phyloP scores from a whole-genome alignment of 345 rosid species.

The Moricandia arvensis region DNA sequence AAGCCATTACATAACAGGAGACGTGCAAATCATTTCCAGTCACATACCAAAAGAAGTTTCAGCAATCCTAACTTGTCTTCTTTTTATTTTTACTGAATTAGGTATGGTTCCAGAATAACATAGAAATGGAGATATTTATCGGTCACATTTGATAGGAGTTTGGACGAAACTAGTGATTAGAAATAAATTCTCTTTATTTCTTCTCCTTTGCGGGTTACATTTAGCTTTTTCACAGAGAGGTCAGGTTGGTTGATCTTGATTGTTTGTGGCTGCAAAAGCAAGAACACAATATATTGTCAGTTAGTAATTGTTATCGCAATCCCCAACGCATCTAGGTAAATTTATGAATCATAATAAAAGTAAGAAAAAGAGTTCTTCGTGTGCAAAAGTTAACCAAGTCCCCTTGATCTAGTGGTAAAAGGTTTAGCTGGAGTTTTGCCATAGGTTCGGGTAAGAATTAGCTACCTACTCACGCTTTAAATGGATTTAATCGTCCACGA shows the following conservation, averaged over 20 bases:
- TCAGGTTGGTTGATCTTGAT: too few relatives aligned
- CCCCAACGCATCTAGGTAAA: not conserved
- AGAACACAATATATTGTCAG: too few relatives aligned
- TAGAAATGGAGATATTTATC: constrained; percentile 9
- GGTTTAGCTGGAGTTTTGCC: too few relatives aligned
- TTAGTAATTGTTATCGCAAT: not conserved
- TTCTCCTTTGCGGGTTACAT: too few relatives aligned
- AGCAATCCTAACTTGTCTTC: constrained; percentile 11
- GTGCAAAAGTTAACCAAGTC: too few relatives aligned
- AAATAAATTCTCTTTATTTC: not conserved
- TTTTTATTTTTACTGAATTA: not conserved
- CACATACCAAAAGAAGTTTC: constrained; percentile 30
- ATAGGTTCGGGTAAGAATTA: too few relatives aligned
- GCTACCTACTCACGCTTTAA: too few relatives aligned
- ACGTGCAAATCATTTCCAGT: constrained; percentile 27
- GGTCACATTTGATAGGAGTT: not conserved
- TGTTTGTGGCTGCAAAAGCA: too few relatives aligned
- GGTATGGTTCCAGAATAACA: not conserved
- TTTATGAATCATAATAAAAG: not conserved
- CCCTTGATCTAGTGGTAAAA: too few relatives aligned
- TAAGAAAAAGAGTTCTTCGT: not conserved
- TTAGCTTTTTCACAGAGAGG: too few relatives aligned
- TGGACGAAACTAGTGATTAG: not conserved
- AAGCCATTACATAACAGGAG: constrained; percentile 14
- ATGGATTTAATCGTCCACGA: too few relatives aligned